These are phyloP conservation scores for Floccularia luteovirens DNA, from an alignment of 768 basidiomycete species.

Conservation along the genomic window DNA sequence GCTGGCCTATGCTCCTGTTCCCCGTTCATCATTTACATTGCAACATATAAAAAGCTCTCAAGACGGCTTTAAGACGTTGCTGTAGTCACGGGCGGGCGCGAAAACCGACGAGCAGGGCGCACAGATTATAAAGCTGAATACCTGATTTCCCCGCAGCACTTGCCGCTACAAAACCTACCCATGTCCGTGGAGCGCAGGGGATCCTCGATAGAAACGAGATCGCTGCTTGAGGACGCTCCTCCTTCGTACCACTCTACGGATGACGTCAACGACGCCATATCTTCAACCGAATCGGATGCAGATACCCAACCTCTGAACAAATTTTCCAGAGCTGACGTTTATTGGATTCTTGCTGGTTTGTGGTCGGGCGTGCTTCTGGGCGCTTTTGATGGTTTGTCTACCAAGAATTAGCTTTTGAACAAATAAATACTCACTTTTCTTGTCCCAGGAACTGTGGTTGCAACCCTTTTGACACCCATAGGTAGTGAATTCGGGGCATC, in stretches of 20 bases:
- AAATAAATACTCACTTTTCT: background rate
- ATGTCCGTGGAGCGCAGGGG: constrained; percentile 36
- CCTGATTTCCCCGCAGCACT: constrained; percentile 8
- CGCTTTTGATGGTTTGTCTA: constrained; percentile 83
- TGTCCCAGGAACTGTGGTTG: constrained; percentile 69
- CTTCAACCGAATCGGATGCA: constrained; percentile 18
- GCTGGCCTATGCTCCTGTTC: constrained; percentile 26
- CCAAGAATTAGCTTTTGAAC: background rate
- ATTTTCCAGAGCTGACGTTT: constrained; percentile 44
- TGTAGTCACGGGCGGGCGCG: constrained; percentile 22
- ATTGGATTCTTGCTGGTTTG: constrained; percentile 69
- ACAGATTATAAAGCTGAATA: constrained; percentile 18
- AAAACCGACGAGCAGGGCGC: constrained; percentile 12
- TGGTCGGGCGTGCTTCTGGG: constrained; percentile 83
- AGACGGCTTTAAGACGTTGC: constrained; percentile 10
- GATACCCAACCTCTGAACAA: constrained; percentile 30
- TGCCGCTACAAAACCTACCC: constrained; percentile 20
- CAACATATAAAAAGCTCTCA: constrained; percentile 10
- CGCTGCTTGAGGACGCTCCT: constrained; percentile 45
- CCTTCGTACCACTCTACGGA: constrained; percentile 39
- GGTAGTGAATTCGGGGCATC: constrained; percentile 80
- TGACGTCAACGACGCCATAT: constrained; percentile 24
- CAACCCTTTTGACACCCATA: constrained; percentile 78
- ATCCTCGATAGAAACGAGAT: constrained; percentile 43
- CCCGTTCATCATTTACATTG: constrained; percentile 13